Percentiles rank a stretch among this genome's conserved stretches.
These are phyloP conservation scores for Ilex asprella DNA, from an alignment of 257 asterid species.

Conservation along the genomic window DNA sequence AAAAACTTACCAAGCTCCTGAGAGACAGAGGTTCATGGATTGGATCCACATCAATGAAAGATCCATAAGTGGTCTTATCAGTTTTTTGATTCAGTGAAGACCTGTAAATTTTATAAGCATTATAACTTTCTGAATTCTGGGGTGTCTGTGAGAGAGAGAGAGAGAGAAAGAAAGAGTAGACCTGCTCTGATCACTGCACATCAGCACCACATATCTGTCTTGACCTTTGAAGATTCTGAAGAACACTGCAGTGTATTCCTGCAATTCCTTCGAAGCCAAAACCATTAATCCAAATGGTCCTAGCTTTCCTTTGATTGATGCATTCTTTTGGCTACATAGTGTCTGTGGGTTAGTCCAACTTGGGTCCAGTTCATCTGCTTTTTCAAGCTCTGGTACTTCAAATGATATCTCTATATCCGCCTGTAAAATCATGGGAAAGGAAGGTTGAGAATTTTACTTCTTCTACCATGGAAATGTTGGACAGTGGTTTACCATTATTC, in stretches of 20 bases:
- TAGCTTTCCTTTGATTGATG: constrained; percentile 13
- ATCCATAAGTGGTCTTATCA: constrained; percentile 33
- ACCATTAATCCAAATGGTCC: constrained; percentile 37
- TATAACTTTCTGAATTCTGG: not conserved
- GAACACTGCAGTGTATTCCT: constrained; percentile 34
- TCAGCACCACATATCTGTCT: constrained; percentile 25
- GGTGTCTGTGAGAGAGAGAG: not conserved
- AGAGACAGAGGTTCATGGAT: constrained; percentile 17
- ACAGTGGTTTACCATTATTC: too few species aligned
- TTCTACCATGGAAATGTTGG: too few species aligned
- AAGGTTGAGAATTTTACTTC: not conserved
- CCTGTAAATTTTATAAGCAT: constrained; percentile 6
- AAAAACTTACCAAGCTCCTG: constrained; percentile 26
- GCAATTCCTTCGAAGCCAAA: constrained; percentile 19
- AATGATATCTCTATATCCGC: constrained; percentile 29
- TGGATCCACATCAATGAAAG: constrained; percentile 27
- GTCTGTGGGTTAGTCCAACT: constrained; percentile 26
- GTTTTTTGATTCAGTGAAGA: constrained; percentile 24
- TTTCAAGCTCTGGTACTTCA: constrained; percentile 5
- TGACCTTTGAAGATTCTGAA: constrained; percentile 24
- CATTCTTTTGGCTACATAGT: constrained; percentile 28
- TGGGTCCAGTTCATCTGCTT: constrained; percentile 20
- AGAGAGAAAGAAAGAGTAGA: not conserved
- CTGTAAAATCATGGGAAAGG: constrained; percentile 7
- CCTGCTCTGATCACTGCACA: constrained; percentile 43